Conservation (phyloP, 164 flowering plant species). For the Amborella trichopoda region DNA sequence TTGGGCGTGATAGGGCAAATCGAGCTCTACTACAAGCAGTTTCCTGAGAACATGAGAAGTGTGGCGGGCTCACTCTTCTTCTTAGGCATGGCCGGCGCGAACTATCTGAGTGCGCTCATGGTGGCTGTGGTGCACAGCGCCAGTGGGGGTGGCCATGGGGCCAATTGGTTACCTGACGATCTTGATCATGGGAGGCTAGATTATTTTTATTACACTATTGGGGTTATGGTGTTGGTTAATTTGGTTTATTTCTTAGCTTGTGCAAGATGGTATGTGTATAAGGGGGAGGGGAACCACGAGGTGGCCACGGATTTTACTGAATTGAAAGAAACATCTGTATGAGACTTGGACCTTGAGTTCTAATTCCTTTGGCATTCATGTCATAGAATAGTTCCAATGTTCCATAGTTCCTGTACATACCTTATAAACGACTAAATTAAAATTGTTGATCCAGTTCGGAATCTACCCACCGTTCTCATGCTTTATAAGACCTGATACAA, state of each 20-base stretch:
- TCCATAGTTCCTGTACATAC: too few species aligned
- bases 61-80: slow-evolving; percentile 43
- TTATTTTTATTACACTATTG: slow-evolving; percentile 22
- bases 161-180: slow-evolving; percentile 23
- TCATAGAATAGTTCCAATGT: too few species aligned
- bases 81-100: slow-evolving; percentile 37
- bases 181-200: slow-evolving; percentile 25
- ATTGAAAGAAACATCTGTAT: too few species aligned
- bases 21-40: slow-evolving; percentile 64
- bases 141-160: slow-evolving; percentile 18
- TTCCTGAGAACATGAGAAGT: slow-evolving; percentile 73
- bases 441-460: too few species aligned
- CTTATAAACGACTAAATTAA: too few species aligned
- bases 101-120: slow-evolving; percentile 37
- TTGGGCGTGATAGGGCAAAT: slow-evolving; percentile 60
- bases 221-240: slow-evolving; percentile 15
- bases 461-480: too few species aligned
- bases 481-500: too few species aligned
- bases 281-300: not conserved
- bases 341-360: too few species aligned
- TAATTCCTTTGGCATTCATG: too few species aligned
- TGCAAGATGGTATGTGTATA: slow-evolving; percentile 17
- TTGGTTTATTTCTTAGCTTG: slow-evolving; percentile 18
- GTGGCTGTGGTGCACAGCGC: slow-evolving; percentile 37
- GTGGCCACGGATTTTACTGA: too few species aligned